A percentile compares a stretch with the other conserved stretches of the same genome.
phyloP scores from a whole-genome alignment of 805 yeast genomes.

The Zygosaccharomyces bisporus region DNA sequence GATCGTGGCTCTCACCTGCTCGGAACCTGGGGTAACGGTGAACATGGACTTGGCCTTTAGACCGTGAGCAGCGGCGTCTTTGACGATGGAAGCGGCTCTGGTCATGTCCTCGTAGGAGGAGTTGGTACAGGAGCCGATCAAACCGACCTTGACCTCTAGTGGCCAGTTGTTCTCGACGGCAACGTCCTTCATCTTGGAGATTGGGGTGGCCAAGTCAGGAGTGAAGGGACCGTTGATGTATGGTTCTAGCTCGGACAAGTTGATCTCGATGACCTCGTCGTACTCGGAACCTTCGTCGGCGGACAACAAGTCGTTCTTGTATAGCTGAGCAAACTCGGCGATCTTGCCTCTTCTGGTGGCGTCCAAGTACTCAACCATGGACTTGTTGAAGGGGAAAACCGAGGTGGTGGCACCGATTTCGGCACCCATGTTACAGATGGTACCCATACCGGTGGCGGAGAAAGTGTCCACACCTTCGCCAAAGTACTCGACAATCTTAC shows the following conservation, averaged over 20 bases:
- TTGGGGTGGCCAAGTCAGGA: conserved; percentile 95
- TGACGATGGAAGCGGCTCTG: conserved; percentile 88
- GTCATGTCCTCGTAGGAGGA: conserved; percentile 98
- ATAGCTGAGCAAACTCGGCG: conserved; percentile 72
- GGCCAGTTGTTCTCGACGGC: conserved; percentile 92
- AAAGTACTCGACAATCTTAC: conserved; percentile 91
- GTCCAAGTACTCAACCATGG: conserved; percentile 79
- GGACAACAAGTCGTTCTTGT: conserved; percentile 62
- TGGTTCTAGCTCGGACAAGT: conserved; percentile 87
- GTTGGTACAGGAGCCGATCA: conserved; percentile 98
- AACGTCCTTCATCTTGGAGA: conserved; percentile 78
- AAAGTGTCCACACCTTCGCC: conserved; percentile 92
- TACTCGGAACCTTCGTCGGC: conserved; percentile 94
- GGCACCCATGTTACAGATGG: conserved; percentile 99
- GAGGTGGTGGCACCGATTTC: conserved; percentile 99
- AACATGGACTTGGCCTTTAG: conserved; percentile 86
- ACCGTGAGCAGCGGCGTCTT: conserved; percentile 88
- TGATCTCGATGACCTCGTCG: conserved; percentile 89
- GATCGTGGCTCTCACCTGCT: conserved; percentile 96
- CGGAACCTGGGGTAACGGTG: conserved; percentile 97
- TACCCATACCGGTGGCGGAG: conserved; percentile 98
- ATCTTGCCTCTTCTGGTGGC: conserved; percentile 85
- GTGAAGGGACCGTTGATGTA: conserved; percentile 98
- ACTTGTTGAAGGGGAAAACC: conserved; percentile 91
- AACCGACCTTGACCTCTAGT: conserved; percentile 83